Base-by-base conservation (phyloP, 345 rosid genomes). In the Angophora floribunda region DNA sequence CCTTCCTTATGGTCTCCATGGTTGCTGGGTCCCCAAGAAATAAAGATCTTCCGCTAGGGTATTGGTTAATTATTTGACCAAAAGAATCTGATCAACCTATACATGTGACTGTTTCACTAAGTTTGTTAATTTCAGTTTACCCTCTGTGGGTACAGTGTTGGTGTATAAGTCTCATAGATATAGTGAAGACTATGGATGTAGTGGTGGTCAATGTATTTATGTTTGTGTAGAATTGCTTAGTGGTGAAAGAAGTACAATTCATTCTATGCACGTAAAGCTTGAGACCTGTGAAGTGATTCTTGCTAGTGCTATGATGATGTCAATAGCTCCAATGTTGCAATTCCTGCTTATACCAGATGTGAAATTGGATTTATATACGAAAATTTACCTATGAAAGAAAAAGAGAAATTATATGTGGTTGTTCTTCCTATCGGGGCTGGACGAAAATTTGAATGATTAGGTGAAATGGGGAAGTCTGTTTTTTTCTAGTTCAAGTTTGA, bases 1-100 rank as follows among this genome's bases (percentile, higher is more conserved):
- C 65, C 95, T 97, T 84, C 99, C 99, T 19, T 97, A 96, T 85
- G 99, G 99, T 9, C 90, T 97, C 45, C 99, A 97, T 92, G 99
- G 99, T 85, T 96, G 99, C 89, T 97, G 99, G 99, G 95, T 97
- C 30, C 99, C 99, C 4, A 96, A 93, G 78, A 63, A 88, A 36
- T 51, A 50, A 32, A 84, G 53, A 82, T 50, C 30, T 21, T 28
- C 9, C 50, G 47, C 28, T 17, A 28, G 36, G 13, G 22, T 26
- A 49, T 84, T 24, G 86, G 36, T 45, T 3, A 80, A 9, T 80
- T 41, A 80, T 7, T 44, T 41, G 47, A 44, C 13, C 11, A 75
- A 75, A 75, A 84, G 7, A 84, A 12, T 1, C 47, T 3, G 86
- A 70, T 70, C 80, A 10, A 7, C 47, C 80, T 17, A 70, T 70